A percentile compares a stretch with the other conserved stretches of the same genome.
Evolutionary conservation across 192 early-diverging fungal genomes (phyloP).

Genomic region (Coemansia umbellata): DNA sequence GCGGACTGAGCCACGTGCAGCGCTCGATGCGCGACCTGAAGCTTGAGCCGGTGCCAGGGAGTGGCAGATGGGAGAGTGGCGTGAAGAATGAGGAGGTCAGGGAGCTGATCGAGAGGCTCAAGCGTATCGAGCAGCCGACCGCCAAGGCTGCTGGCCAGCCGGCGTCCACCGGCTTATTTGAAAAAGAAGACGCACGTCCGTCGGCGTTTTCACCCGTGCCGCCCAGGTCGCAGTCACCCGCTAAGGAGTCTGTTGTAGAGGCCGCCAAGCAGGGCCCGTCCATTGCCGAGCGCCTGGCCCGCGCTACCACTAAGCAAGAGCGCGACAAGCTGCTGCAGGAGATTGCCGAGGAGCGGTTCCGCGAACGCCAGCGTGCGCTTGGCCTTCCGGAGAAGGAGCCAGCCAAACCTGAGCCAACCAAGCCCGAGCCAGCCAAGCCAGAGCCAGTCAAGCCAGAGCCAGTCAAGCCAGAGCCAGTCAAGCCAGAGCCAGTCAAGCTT

Average conservation of each 20-base stretch:
- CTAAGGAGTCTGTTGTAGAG: no score
- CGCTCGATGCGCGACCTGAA: constrained; percentile 11
- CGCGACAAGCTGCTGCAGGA: constrained; percentile 41
- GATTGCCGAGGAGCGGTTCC: constrained; percentile 45
- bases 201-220: constrained; percentile 17
- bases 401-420: neutral
- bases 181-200: neutral
- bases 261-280: constrained; percentile 2
- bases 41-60: neutral
- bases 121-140: constrained; percentile 16
- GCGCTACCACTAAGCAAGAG: constrained; percentile 30
- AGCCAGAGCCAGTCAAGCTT: neutral
- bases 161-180: neutral
- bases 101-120: constrained; percentile 26
- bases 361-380: constrained; percentile 39
- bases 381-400: constrained; percentile 20
- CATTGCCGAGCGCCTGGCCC: constrained; percentile 33
- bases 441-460: constrained; percentile 1
- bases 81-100: constrained; percentile 22
- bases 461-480: no score
- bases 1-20: constrained; percentile 20
- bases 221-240: neutral
- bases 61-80: constrained; percentile 23
- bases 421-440: constrained; percentile 2
- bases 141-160: neutral